These are phyloP conservation scores for Coemansia sp. DNA, from an alignment of 192 early-diverging fungal genomes.

Conservation along the genomic window DNA sequence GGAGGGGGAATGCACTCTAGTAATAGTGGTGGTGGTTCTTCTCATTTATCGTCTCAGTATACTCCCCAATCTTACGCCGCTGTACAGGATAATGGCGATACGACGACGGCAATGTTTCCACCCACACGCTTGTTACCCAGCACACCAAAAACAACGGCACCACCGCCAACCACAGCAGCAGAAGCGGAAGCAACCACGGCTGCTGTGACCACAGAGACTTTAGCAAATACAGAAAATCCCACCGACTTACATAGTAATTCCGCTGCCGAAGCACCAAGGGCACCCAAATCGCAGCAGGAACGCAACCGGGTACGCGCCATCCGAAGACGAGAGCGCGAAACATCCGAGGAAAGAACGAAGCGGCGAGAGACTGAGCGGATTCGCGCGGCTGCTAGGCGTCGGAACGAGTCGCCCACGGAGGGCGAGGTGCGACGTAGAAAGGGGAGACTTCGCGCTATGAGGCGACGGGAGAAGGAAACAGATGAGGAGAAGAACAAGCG, in stretches of 20 bases:
- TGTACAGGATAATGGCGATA: neutral
- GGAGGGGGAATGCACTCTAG: too few species aligned
- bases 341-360: constrained; percentile 13
- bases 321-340: constrained; percentile 25
- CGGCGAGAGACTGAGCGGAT: constrained; percentile 29
- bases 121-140: too few species aligned
- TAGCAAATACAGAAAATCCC: too few species aligned
- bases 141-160: too few species aligned
- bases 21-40: neutral
- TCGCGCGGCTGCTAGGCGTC: constrained; percentile 20
- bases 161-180: too few species aligned
- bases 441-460: constrained; percentile 24
- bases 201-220: too few species aligned
- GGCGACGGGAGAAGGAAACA: constrained; percentile 29
- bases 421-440: constrained; percentile 16
- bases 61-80: neutral
- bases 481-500: constrained; percentile 23
- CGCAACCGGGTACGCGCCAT: constrained; percentile 27
- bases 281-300: neutral
- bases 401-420: constrained; percentile 22
- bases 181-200: too few species aligned
- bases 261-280: too few species aligned
- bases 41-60: neutral
- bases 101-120: neutral
- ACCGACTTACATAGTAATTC: too few species aligned